Evolutionary conservation across 2,329 filamentous ascomycete genomes (phyloP).

Genomic region (Colletotrichum viniferum): DNA sequence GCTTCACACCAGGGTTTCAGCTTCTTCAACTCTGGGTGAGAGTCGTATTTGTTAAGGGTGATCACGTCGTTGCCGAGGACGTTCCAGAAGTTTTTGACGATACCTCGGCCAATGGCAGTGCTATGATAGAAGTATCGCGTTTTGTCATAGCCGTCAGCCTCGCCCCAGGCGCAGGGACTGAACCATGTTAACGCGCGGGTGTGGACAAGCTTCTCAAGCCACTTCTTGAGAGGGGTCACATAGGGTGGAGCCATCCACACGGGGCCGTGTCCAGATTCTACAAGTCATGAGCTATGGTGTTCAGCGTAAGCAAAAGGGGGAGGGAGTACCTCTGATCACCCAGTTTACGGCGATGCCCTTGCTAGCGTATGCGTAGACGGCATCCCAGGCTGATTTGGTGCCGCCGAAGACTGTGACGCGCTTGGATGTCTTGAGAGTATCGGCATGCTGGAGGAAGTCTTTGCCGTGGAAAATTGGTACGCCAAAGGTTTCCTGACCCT

Average conservation of each 20-base stretch:
- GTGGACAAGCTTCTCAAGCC: conserved; percentile 70
- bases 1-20: conserved; percentile 56
- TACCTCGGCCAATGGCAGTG: conserved; percentile 58
- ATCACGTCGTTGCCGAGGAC: conserved; percentile 61
- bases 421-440: conserved; percentile 45
- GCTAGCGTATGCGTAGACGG: conserved; percentile 64
- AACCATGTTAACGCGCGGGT: conserved; percentile 76
- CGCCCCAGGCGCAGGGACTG: conserved; percentile 75
- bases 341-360: conserved; percentile 61
- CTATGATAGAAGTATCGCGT: conserved; percentile 61
- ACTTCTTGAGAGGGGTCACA: conserved; percentile 70
- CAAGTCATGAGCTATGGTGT: background rate
- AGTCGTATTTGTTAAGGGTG: conserved; percentile 56
- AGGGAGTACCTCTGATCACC: conserved; percentile 56
- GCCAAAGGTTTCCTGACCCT: conserved; percentile 49
- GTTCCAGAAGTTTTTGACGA: conserved; percentile 63
- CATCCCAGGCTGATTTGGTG: conserved; percentile 69
- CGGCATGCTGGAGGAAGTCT: conserved; percentile 45
- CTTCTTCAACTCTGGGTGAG: conserved; percentile 56
- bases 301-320: background rate
- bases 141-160: conserved; percentile 61
- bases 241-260: conserved; percentile 63
- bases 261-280: conserved; percentile 59
- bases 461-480: conserved; percentile 54
- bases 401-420: conserved; percentile 63